Evolutionary conservation across 2,329 filamentous ascomycete genomes (phyloP).

Genomic region (Beauveria australis): DNA sequence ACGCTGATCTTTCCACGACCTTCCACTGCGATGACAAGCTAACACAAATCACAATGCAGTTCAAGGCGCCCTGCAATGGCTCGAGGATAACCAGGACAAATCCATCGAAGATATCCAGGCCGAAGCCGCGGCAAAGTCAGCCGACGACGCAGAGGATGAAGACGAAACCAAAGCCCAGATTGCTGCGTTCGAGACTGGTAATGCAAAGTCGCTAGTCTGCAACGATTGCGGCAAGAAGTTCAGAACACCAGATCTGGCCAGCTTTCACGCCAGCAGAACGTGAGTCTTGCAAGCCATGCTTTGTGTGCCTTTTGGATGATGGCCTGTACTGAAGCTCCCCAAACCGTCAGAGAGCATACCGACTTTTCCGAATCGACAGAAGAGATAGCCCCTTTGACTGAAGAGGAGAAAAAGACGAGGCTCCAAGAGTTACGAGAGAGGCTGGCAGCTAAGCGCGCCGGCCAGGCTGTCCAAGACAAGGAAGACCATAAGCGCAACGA

Average conservation of each 20-base stretch:
- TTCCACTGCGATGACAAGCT: background rate
- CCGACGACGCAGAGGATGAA: constrained; percentile 39
- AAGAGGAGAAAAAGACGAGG: constrained; percentile 79
- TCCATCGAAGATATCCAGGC: constrained; percentile 71
- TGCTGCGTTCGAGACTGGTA: constrained; percentile 58
- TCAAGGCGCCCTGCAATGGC: constrained; percentile 86
- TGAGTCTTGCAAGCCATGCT: constrained; percentile 27
- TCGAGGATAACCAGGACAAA: constrained; percentile 86
- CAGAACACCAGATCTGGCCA: constrained; percentile 68
- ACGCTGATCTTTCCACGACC: constrained; percentile 27
- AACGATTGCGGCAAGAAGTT: constrained; percentile 94
- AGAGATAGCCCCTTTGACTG: constrained; percentile 81
- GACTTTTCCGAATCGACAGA: constrained; percentile 93
- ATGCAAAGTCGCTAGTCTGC: constrained; percentile 75
- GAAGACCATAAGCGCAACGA: constrained; percentile 80
- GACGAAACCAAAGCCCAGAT: constrained; percentile 46
- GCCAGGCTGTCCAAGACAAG: constrained; percentile 64
- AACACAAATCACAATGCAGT: constrained; percentile 41
- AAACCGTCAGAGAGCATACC: constrained; percentile 57
- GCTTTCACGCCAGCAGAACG: constrained; percentile 87
- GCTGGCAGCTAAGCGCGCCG: constrained; percentile 63
- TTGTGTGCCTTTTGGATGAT: background rate
- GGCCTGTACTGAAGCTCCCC: background rate
- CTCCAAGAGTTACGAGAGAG: constrained; percentile 67
- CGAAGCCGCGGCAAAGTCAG: constrained; percentile 26